Conservation (phyloP, 805 yeast species). For the Ogataea methylovora region DNA sequence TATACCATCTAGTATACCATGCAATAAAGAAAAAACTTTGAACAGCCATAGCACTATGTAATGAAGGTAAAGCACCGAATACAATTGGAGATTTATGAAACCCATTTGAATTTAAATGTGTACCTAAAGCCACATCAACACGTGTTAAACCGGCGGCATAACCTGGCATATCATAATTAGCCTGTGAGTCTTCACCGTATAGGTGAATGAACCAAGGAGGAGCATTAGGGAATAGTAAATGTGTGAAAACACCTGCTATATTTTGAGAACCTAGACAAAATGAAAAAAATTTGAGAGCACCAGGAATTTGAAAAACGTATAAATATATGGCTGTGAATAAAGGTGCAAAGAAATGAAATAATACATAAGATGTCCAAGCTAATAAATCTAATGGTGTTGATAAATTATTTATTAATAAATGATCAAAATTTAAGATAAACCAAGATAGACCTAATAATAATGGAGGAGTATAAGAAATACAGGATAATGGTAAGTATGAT, state of each 20-base stretch:
- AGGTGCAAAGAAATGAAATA: constrained; percentile 55
- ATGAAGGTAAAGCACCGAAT: constrained; percentile 70
- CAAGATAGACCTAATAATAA: constrained; percentile 36
- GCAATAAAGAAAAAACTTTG: constrained; percentile 37
- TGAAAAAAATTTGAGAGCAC: constrained; percentile 45
- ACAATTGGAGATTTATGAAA: constrained; percentile 64
- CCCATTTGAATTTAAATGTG: constrained; percentile 51
- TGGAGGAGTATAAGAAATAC: constrained; percentile 26
- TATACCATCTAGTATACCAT: constrained; percentile 30
- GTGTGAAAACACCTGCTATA: constrained; percentile 52
- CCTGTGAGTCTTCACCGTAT: constrained; percentile 48
- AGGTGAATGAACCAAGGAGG: constrained; percentile 69
- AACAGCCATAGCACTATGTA: constrained; percentile 62
- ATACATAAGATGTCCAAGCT: constrained; percentile 58
- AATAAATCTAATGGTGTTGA: constrained; percentile 40
- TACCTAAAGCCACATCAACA: constrained; percentile 56
- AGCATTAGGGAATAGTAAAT: constrained; percentile 57
- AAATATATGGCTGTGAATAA: constrained; percentile 55
- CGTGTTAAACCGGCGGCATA: constrained; percentile 66
- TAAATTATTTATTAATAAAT: constrained; percentile 30
- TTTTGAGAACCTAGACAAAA: constrained; percentile 55
- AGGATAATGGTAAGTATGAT: constrained; percentile 17
- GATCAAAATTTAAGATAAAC: constrained; percentile 41
- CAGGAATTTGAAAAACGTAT: constrained; percentile 63
- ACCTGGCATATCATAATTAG: constrained; percentile 56